Conservation (phyloP, 2,329 filamentous ascomycete species). For the Xylaria sp. region DNA sequence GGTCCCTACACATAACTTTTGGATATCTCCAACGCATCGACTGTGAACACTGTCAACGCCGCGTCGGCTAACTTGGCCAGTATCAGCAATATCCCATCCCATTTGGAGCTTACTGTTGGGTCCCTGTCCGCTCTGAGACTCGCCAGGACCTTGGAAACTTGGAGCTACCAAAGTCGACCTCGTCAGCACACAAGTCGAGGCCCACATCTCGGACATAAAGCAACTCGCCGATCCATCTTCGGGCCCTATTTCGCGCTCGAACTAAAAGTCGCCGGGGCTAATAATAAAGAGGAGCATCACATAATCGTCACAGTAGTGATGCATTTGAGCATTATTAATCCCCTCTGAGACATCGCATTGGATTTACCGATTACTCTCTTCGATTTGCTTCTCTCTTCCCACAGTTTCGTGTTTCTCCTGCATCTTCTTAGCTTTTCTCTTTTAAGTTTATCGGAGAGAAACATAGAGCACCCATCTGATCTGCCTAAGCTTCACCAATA, state of each 20-base stretch:
- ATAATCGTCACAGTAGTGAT: slow-evolving; percentile 48
- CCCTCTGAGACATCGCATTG: slow-evolving; percentile 41
- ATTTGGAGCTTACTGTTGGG: slow-evolving; percentile 39
- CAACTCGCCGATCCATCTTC: slow-evolving; percentile 46
- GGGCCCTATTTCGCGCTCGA: slow-evolving; percentile 43
- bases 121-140: slow-evolving; percentile 39
- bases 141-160: slow-evolving; percentile 39
- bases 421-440: slow-evolving; percentile 17
- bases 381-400: slow-evolving; percentile 26
- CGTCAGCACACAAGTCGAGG: slow-evolving; percentile 41
- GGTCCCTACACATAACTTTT: background rate
- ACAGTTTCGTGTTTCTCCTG: slow-evolving; percentile 18
- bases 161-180: slow-evolving; percentile 44
- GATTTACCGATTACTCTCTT: slow-evolving; percentile 40
- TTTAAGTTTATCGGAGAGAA: slow-evolving; percentile 17
- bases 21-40: slow-evolving; percentile 3
- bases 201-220: slow-evolving; percentile 49
- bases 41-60: slow-evolving; percentile 13
- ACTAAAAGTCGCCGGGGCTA: slow-evolving; percentile 46
- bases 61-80: slow-evolving; percentile 15
- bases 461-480: slow-evolving; percentile 7
- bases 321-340: slow-evolving; percentile 50
- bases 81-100: slow-evolving; percentile 36
- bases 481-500: slow-evolving; percentile 18
- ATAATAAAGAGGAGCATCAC: slow-evolving; percentile 47